Base-by-base conservation (phyloP, 1,284 basidiomycete species). In the Puccinia sorghi region DNA sequence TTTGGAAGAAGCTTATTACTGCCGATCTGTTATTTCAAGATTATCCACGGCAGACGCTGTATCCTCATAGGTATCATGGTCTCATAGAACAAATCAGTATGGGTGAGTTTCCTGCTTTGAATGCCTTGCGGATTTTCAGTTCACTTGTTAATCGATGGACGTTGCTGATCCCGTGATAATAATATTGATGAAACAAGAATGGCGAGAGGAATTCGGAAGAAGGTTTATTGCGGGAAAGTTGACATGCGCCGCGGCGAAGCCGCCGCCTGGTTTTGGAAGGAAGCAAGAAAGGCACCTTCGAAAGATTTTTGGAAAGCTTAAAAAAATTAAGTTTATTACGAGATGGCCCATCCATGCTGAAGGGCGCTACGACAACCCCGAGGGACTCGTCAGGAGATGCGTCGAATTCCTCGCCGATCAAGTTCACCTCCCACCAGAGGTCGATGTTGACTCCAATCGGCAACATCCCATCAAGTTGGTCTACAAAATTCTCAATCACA, bases 41-140 rank as follows among this genome's bases (percentile, higher is more conserved):
- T 48, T 48, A 37, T 46, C 46, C 71, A 15, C 54, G 71, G 22
- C 41, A 46, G 22, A 73, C 56, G 4, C 27, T 41, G 13, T 73
- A 73, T 46, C 71, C 71, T 48, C 56, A 59, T 17, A 73, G 71
- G 39, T 73, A 61, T 63, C 71, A 73, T 63, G 71, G 48, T 20
- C 56, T 63, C 25, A 37, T 73, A 39, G 71, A 73, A 32, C 71
- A 73, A 61, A 37, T 61, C 6, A 59, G 57, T 46, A 25, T 73
- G 37, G 71, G 71, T 73, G 56, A 63, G 54, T 64, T 13, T 9
- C 25, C 27, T 32, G 37, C 8, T 27, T n/a, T n/a, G n/a, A n/a
- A n/a, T n/a, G n/a, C n/a, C n/a, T n/a, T n/a, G n/a, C n/a, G n/a
- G n/a, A n/a, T n/a, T n/a, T n/a, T n/a, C n/a, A n/a, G n/a, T n/a